Evolutionary conservation across 176 grass and related monocot genomes (phyloP).

Genomic region (Ensete ventricosum): DNA sequence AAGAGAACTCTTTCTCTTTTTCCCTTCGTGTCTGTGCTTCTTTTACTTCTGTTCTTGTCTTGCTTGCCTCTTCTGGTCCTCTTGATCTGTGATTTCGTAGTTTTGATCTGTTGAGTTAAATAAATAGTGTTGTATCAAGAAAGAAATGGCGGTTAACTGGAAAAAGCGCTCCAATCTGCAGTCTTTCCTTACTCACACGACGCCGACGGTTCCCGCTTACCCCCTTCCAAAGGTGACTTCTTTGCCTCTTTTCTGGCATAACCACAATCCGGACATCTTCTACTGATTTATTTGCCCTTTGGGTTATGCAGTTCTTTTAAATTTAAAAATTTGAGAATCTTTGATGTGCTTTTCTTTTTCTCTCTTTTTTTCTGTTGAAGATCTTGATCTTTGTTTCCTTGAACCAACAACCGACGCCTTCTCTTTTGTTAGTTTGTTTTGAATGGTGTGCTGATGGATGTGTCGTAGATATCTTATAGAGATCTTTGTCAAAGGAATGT

Average conservation of each 20-base stretch:
- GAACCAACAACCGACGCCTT: not conserved
- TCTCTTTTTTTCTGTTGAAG: too few relatives aligned
- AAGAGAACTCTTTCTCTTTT: not conserved
- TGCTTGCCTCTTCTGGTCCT: not conserved
- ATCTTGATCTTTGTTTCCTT: not conserved
- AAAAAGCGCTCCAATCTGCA: constrained; percentile 13
- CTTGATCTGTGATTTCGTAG: not conserved
- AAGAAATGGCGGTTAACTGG: not conserved
- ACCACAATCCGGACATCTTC: not conserved
- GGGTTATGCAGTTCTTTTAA: not conserved
- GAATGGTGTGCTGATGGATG: too few relatives aligned
- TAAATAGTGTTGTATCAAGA: too few relatives aligned
- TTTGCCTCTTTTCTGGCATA: not conserved
- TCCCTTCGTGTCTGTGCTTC: too few relatives aligned
- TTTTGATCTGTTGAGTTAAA: not conserved
- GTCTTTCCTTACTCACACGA: constrained; percentile 4
- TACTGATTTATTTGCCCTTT: not conserved
- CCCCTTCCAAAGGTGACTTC: constrained; percentile 14
- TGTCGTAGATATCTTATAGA: too few relatives aligned
- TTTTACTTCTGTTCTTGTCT: too few relatives aligned
- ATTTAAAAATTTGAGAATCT: not conserved
- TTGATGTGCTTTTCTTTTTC: not conserved
- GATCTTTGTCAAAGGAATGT: too few relatives aligned
- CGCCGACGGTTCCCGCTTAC: constrained; percentile 8
- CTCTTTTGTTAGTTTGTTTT: not conserved